Conservation (phyloP, 345 rosid species). For the Luvunga scandens region DNA sequence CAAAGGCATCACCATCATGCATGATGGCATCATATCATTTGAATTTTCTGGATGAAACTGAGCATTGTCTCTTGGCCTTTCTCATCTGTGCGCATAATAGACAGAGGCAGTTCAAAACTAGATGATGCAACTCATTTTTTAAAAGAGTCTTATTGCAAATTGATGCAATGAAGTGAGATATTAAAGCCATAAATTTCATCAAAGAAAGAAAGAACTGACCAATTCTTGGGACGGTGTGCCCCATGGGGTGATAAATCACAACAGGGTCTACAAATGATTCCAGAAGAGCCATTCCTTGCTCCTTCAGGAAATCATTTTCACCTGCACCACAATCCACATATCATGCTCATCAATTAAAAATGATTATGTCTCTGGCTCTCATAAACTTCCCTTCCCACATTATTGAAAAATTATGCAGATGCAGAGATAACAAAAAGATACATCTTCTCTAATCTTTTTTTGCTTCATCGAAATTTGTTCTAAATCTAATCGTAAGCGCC, state of each 20-base stretch:
- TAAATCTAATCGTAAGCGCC: neutral
- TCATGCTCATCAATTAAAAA: neutral
- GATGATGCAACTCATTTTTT: neutral
- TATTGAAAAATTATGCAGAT: neutral
- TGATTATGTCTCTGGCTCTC: neutral
- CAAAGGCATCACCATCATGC: neutral
- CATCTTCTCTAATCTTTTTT: neutral
- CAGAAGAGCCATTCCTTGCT: constrained; percentile 30
- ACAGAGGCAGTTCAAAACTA: neutral
- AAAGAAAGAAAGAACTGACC: neutral
- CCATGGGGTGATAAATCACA: constrained; percentile 50
- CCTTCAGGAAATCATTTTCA: constrained; percentile 45
- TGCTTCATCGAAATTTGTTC: neutral
- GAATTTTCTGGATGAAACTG: neutral
- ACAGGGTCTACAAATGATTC: constrained; percentile 51
- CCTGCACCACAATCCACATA: constrained; percentile 30
- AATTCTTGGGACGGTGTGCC: constrained; percentile 24
- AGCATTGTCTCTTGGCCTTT: neutral
- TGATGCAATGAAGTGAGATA: neutral
- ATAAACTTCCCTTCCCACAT: neutral
- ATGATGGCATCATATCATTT: neutral
- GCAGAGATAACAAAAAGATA: neutral
- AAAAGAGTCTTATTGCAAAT: neutral
- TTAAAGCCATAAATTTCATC: neutral
- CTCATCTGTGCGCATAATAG: neutral